Evolutionary conservation across 495 filamentous ascomycete species (phyloP).

Genomic region (Aspergillus cavernicola): DNA sequence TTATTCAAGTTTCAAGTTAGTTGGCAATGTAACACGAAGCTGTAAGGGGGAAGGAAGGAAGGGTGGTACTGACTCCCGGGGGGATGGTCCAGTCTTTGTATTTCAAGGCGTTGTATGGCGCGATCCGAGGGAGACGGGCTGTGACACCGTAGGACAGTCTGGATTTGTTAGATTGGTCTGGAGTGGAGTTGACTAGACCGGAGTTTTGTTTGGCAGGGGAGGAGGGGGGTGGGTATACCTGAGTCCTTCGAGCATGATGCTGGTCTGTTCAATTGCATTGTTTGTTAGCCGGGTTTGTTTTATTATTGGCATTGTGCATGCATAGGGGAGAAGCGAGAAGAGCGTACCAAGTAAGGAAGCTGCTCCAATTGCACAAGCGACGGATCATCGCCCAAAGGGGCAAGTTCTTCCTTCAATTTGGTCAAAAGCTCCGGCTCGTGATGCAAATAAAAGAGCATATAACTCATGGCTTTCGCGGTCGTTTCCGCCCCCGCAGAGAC

Average conservation of each 20-base stretch:
- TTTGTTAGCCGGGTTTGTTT: background rate
- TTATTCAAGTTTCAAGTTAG: background rate
- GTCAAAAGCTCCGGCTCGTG: slow-evolving; percentile 27
- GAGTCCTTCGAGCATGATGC: slow-evolving; percentile 31
- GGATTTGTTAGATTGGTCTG: background rate
- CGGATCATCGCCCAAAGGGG: slow-evolving; percentile 14
- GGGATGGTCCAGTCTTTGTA: slow-evolving; percentile 24
- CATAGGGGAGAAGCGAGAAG: background rate
- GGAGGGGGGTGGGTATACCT: slow-evolving; percentile 8
- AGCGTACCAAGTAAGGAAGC: slow-evolving; percentile 30
- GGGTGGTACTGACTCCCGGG: slow-evolving; percentile 19
- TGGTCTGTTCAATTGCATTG: slow-evolving; percentile 10
- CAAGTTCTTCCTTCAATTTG: slow-evolving; percentile 28
- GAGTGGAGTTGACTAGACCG: background rate
- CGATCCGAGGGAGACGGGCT: slow-evolving; percentile 37
- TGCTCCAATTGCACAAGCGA: slow-evolving; percentile 26
- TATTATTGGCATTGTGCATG: no score
- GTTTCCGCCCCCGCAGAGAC: slow-evolving; percentile 47
- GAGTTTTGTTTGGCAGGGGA: no score
- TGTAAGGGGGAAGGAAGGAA: no score
- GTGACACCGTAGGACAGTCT: slow-evolving; percentile 31
- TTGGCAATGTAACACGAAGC: background rate
- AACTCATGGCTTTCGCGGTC: slow-evolving; percentile 36
- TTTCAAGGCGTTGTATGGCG: slow-evolving; percentile 25
- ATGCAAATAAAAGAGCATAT: slow-evolving; percentile 39